Base-by-base conservation (phyloP, 495 filamentous ascomycete genomes). In the Penicillium antarcticum region DNA sequence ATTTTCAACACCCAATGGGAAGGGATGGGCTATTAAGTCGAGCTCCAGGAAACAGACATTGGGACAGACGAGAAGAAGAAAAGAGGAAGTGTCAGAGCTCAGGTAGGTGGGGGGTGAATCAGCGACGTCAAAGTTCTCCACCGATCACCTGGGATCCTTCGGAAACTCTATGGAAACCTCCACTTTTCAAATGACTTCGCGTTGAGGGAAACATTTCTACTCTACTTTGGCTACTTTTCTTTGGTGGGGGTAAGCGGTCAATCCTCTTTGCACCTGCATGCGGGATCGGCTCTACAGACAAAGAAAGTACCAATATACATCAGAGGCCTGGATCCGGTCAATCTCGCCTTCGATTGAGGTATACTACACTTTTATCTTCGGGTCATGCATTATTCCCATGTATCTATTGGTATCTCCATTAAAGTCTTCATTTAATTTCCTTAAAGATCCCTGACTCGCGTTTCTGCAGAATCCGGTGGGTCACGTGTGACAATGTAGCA, bases 41-140 rank as follows among this genome's bases (percentile, higher is more conserved):
- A 31, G 38, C 40, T 34, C 55, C 48, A 61, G 48, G 51, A 58
- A 45, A 41, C 34, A 32, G 36, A 53, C 60, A 66, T 66, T 34
- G 50, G 41, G 36, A 43, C 24, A 32, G 32, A 19, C 40, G 35
- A 52, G 48, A 32, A 37, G 36, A 37, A 38, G 48, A 43, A 38
- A 51, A 49, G 42, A 32, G 16, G 40, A 37, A 49, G 47, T 43
- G 49, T 57, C 45, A 52, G 48, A 49, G 60, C 45, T 60, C 40
- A 47, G 53, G 51, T 19, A 62, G 53, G 58, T 57, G 57, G 48
- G 48, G 54, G 39, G 41, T 46, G 56, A 64, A 47, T 69, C 65
- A 58, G 64, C 62, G 61, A 70, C 66, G 66, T 69, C 68, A 71
- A 68, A 68, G 58, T 60, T 55, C 66, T 70, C 68, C 70, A 70